These are phyloP conservation scores for Rhynchospora pubera DNA, from an alignment of 176 grass and related monocot genomes.

Conservation along the genomic window DNA sequence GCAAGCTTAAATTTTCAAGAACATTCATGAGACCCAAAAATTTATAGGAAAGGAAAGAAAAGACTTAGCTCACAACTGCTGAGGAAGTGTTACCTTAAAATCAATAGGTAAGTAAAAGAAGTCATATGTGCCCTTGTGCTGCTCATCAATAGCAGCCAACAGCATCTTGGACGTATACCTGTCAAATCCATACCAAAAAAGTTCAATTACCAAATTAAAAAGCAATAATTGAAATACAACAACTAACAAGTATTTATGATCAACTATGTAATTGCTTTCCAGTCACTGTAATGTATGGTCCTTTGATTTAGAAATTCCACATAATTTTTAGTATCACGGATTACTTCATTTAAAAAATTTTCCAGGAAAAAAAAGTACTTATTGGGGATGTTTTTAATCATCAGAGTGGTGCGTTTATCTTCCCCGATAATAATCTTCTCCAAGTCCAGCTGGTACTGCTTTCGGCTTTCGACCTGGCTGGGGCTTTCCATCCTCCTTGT, in stretches of 20 bases:
- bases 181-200: background rate
- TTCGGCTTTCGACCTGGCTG: slow-evolving; percentile 68
- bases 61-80: background rate
- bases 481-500: slow-evolving; percentile 31
- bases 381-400: slow-evolving; percentile 98
- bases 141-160: slow-evolving; percentile 80
- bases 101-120: slow-evolving; percentile 98
- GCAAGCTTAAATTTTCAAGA: background rate
- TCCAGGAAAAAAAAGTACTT: slow-evolving; percentile 40
- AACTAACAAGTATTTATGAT: slow-evolving; percentile 2
- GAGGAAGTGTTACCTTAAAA: slow-evolving; percentile 61
- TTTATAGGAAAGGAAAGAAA: background rate
- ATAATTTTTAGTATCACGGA: background rate
- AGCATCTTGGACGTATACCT: slow-evolving; percentile 99
- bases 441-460: slow-evolving; percentile 88
- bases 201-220: slow-evolving; percentile 17
- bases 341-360: background rate
- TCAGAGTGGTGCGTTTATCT: slow-evolving; percentile 78
- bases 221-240: slow-evolving; percentile 12
- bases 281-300: background rate
- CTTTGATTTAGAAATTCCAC: background rate
- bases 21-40: slow-evolving; percentile 8
- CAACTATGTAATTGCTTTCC: background rate
- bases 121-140: slow-evolving; percentile 79
- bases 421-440: slow-evolving; percentile 77